Percentiles rank a stretch among this genome's conserved stretches.
Evolutionary conservation across 2,329 filamentous ascomycete species (phyloP).

Genomic region (Alternaria brassicicola): DNA sequence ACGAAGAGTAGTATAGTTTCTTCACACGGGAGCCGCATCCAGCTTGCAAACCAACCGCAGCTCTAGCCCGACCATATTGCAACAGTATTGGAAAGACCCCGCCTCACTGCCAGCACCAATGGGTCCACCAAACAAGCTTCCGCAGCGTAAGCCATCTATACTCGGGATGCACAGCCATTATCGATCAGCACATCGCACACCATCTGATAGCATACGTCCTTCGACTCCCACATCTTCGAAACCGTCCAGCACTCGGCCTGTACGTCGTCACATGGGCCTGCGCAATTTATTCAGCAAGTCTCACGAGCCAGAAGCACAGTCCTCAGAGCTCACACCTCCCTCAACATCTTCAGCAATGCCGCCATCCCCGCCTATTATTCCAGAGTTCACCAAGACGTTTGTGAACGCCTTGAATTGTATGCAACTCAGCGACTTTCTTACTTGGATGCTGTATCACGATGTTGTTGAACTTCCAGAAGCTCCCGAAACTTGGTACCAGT

Average conservation of each 20-base stretch:
- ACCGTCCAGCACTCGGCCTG: background rate
- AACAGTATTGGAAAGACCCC: background rate
- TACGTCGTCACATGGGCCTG: background rate
- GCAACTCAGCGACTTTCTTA: conserved; percentile 29
- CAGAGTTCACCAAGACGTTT: conserved; percentile 21
- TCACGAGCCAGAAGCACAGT: background rate
- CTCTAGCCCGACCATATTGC: background rate
- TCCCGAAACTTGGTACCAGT: conserved; percentile 23
- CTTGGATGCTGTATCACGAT: conserved; percentile 35
- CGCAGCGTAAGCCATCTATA: conserved; percentile 1
- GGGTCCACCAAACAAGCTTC: background rate
- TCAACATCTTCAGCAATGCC: background rate
- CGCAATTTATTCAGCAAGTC: background rate
- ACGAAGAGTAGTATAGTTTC: background rate
- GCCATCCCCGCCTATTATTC: background rate
- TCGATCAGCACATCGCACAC: background rate
- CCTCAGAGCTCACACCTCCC: conserved; percentile 1
- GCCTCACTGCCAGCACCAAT: background rate
- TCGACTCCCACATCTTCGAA: background rate
- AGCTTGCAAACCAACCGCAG: background rate
- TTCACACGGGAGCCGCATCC: background rate
- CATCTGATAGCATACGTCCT: background rate
- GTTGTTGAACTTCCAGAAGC: conserved; percentile 26
- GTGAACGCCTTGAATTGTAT: conserved; percentile 18
- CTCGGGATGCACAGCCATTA: background rate